phyloP scores from a whole-genome alignment of 257 asterid species.

The Jaltomata sinuosa region DNA sequence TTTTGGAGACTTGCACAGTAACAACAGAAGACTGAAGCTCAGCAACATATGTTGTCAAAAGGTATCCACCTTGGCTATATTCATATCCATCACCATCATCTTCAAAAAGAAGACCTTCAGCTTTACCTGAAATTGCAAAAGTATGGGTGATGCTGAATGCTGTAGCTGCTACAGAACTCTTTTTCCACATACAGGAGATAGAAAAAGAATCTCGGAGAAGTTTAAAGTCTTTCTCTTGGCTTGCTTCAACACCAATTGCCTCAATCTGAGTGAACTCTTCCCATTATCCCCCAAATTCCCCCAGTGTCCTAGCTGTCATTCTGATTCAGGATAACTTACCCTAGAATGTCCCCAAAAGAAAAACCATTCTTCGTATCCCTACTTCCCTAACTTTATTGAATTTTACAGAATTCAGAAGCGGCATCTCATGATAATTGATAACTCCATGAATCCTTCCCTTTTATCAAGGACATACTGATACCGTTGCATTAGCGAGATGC shows the following conservation, averaged over 20 bases:
- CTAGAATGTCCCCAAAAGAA: not conserved
- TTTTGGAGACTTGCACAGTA: conserved; percentile 53
- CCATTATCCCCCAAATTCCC: not conserved
- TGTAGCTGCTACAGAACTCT: not conserved
- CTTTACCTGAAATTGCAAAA: conserved; percentile 50
- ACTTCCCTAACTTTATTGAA: not conserved
- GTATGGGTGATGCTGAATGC: not conserved
- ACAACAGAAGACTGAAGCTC: conserved; percentile 58
- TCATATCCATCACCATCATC: conserved; percentile 94
- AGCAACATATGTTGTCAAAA: conserved; percentile 79
- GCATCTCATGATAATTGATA: not conserved
- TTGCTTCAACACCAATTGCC: not conserved
- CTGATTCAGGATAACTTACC: not conserved
- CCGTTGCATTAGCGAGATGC: too few species aligned
- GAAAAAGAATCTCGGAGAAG: not conserved
- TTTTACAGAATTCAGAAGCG: not conserved
- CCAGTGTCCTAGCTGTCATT: not conserved
- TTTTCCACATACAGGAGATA: not conserved
- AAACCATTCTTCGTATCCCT: not conserved
- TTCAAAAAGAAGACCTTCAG: conserved; percentile 79
- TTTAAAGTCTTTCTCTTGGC: not conserved
- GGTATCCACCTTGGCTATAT: conserved; percentile 55
- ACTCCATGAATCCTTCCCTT: not conserved
- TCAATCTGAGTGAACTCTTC: not conserved
- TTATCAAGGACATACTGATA: too few species aligned